Base-by-base conservation (phyloP, 1,284 basidiomycete species). In the Malassezia arunalokei region DNA sequence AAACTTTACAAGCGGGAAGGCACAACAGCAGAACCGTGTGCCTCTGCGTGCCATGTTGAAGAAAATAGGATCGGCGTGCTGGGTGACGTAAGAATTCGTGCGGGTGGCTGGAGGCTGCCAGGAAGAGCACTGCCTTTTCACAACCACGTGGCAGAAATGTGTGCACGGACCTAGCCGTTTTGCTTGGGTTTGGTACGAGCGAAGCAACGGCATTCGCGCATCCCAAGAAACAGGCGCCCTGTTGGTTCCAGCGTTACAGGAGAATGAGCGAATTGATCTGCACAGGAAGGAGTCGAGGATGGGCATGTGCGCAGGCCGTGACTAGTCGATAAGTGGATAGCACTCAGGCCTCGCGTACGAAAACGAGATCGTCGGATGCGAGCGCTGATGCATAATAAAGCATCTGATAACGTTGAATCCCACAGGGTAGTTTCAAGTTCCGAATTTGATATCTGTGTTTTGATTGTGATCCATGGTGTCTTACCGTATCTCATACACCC, bases 251-350 rank as follows among this genome's bases (percentile, higher is more conserved):
- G 20, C 4, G 20, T 24, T 2, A 35, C 33, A 35, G 33, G 11
- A 35, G 5, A 11, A 2, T 11, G 3, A 11, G 3, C 5, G 33
- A 11, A 11, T 5, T 35, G 5, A 2, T 15, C 4, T 24, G 20
- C 20, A 4, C 20, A 24, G 20, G 4, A 24, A 24, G 20, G 4
- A 24, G 20, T 24, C 20, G 20, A 24, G 20, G 20, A 24, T 24
- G 0, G 81, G 79, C n/a, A 85, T 85, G 76, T 88, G 88, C 68
- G 83, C 82, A 58, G 77, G 83, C 64, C 86, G 87, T 68, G 85
- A 87, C 60, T 88, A 85, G 86, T 63, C 63, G 2, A 79, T 84
- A 32, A 78, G 79, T 55, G 83, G 82, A 12, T 74, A 77, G 59
- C 87, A 88, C 63, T 85, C 86, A 0, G 77, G 77, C 5, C 81